Evolutionary conservation across 192 early-diverging fungal genomes (phyloP), one percentile per base, ranked within the genome.

Genomic region (Funneliformis mosseae): DNA sequence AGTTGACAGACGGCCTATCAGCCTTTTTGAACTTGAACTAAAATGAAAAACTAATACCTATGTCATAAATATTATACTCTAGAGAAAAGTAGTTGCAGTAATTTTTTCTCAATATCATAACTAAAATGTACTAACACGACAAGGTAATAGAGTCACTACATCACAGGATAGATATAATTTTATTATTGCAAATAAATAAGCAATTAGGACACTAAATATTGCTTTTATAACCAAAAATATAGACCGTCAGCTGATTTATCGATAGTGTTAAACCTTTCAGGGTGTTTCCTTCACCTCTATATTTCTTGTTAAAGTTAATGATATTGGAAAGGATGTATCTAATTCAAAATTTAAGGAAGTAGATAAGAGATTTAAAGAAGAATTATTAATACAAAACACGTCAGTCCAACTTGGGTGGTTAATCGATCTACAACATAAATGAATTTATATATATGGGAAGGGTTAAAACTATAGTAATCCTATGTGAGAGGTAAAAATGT

Each of bases 131-230:
- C n/a, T n/a, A n/a, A n/a, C n/a, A n/a, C n/a, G n/a, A n/a, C n/a
- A n/a, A n/a, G n/a, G n/a, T n/a, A n/a, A n/a, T n/a, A n/a, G n/a
- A n/a, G n/a, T n/a, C n/a, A n/a, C n/a, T n/a, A n/a, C n/a, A n/a
- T 81, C 80, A 62, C 80, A 81, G 42, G 71, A 59, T 46, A 60
- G 79, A 66, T 80, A 62, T 64, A 39, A 80, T 74, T 80, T 80
- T 74, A n/a, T 43, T 62, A 43, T 74, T 74, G 63, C 11, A 33
- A 59, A 55, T 74, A 21, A 27, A 23, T 62, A 4, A 74, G 61
- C 48, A 62, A 80, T 80, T 33, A 74, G 71, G 38, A 50, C 74
- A 27, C 71, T 45, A 46, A 45, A 73, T 50, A 10, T 75, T 60
- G 73, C 76, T 48, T 80, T 46, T 80, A 61, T 39, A 70, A 8